Evolutionary conservation across 345 rosid species (phyloP), one percentile per base, ranked within the genome.

Genomic region (Heritiera littoralis): DNA sequence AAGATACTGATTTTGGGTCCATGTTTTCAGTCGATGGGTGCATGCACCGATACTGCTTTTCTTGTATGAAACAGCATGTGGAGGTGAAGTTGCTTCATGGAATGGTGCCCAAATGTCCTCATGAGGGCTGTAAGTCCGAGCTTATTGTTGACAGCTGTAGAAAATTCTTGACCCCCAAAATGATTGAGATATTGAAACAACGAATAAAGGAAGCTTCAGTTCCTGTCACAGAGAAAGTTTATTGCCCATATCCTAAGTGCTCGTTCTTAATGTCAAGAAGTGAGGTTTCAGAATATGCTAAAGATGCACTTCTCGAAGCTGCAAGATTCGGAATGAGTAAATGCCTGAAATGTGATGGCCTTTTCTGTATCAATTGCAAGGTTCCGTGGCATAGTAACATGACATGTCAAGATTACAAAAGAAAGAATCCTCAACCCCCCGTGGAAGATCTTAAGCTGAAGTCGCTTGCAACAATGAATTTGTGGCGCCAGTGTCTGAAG

Each of bases 241-340:
- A 92, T 71, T 92, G 93, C 81, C 93, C 92, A 9, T 81, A 84
- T 86, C 93, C 89, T 3, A 84, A 41, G 75, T 91, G 95, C 87
- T 91, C 95, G 0, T 82, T 87, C 41, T 80, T 92, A 66, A 89
- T 92, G 96, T 77, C 89, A 15, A 85, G 78, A 83, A 78, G 23
- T 11, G 88, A 85, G 83, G 78, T 80, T 60, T 81, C 66, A 11
- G 81, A 79, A 69, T 76, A 72, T 77, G 49, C 88, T 23, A 82
- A 77, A 32, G 60, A 43, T 49, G 78, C 68, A 35, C 56, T 23
- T 66, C 49, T 32, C 23, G 85, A 78, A 46, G 75, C 51, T 45
- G 69, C 75, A 48, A 14, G 20, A 61, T 76, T 77, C 0, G 85
- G 83, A 66, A 89, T 84, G 4, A 80, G 89, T 83, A 87, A 78